phyloP scores from a whole-genome alignment of 495 filamentous ascomycete genomes.

The Apiosordaria backusii region DNA sequence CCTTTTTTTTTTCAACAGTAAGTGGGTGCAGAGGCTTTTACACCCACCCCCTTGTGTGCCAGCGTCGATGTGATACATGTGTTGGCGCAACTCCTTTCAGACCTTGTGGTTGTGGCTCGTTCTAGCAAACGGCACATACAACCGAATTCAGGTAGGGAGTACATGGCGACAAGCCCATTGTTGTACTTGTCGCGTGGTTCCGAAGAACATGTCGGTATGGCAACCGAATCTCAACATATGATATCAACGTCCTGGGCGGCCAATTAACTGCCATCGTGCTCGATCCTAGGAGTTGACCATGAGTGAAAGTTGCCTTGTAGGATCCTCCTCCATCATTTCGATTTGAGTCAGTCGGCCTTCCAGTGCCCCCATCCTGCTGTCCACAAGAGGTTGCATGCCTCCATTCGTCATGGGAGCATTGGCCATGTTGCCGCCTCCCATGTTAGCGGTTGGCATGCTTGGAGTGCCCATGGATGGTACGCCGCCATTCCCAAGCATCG shows the following conservation, averaged over 20 bases:
- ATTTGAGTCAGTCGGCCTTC: conserved; percentile 41
- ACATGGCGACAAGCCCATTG: neutral
- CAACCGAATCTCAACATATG: neutral
- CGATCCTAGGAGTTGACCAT: conserved; percentile 30
- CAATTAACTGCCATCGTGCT: neutral
- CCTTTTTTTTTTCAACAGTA: neutral
- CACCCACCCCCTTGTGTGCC: neutral
- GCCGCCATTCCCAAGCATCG: conserved; percentile 27
- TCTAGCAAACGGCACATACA: conserved; percentile 1
- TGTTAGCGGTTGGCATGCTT: conserved; percentile 35
- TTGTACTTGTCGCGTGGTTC: neutral
- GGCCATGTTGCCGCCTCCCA: conserved; percentile 30
- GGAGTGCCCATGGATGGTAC: conserved; percentile 28
- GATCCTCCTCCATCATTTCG: conserved; percentile 49
- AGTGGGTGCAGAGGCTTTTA: neutral
- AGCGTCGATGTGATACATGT: neutral
- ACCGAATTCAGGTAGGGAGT: neutral
- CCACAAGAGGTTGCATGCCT: conserved; percentile 33
- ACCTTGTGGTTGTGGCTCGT: neutral
- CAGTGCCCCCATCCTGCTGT: conserved; percentile 38
- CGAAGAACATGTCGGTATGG: neutral
- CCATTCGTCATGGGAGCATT: conserved; percentile 28
- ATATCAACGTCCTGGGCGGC: neutral
- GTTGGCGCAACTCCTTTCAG: neutral
- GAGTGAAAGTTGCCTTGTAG: conserved; percentile 28